Base-by-base conservation (phyloP, 345 rosid genomes). In the Euphorbia tirucalli region DNA sequence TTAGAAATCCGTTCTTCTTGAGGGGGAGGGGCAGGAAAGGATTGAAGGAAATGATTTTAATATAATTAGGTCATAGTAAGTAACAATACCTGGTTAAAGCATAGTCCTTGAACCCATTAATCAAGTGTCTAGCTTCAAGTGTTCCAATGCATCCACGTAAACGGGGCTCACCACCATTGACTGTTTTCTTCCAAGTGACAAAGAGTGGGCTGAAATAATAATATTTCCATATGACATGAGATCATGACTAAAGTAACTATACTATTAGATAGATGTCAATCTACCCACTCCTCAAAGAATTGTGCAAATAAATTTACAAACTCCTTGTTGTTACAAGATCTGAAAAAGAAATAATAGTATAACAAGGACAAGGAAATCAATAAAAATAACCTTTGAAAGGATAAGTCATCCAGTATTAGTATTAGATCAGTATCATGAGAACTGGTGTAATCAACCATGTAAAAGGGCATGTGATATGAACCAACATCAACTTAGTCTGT, bases 111-210 rank as follows among this genome's bases (percentile, higher is more conserved):
- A 95, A 95, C 77, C 98, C 98, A 75, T 72, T 87, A 72, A 89
- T 85, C 87, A 95, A 80, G 80, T 71, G 72, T 64, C 91, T 93
- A 70, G 98, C 89, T 83, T 95, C 99, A 31, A 95, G 84, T 19
- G 96, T 90, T 74, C 99, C 99, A 39, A 95, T 95, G 84, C 99
- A 95, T 71, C 99, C 99, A 77, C 99, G 98, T 81, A 95, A 75
- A 28, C 88, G 90, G 87, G 98, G 98, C 87, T 93, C 98, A 13
- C 89, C 86, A 70, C 96, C 96, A 79, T 87, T 89, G 78, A 86
- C 90, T 27, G 84, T 84, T 75, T 90, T 90, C 90, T 93, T 92
- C 99, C 99, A 95, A 16, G 98, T 95, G 54, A 95, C 99, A 80
- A 95, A 95, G 84, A 95, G 81, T 64, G 98, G 99, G 83, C 99